phyloP scores from a whole-genome alignment of 495 filamentous ascomycete genomes.

The Penicillium nucicola region DNA sequence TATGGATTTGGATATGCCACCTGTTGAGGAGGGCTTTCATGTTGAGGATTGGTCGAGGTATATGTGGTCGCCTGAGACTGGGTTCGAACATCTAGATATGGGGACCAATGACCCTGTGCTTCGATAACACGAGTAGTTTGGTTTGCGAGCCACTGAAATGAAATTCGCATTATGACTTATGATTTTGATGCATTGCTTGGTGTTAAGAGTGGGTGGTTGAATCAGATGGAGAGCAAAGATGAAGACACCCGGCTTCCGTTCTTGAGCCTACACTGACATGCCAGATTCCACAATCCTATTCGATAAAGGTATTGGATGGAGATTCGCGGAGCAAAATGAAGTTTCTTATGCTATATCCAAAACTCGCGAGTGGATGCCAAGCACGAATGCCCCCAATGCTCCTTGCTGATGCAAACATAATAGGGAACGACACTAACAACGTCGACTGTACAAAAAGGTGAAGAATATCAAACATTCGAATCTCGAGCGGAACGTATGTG shows the following conservation, averaged over 20 bases:
- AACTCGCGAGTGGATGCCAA: slow-evolving; percentile 4
- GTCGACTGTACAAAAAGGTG: slow-evolving; percentile 5
- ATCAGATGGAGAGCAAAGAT: background rate
- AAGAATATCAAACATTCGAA: slow-evolving; percentile 1
- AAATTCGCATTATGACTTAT: slow-evolving; percentile 11
- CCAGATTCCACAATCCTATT: too few relatives aligned
- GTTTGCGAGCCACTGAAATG: background rate
- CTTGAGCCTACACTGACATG: too few relatives aligned
- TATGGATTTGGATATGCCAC: slow-evolving; percentile 23
- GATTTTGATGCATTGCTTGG: background rate
- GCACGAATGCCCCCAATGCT: slow-evolving; percentile 12
- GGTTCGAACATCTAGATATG: slow-evolving; percentile 27
- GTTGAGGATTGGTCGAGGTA: slow-evolving; percentile 32
- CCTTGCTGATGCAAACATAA: slow-evolving; percentile 21
- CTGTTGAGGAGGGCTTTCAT: slow-evolving; percentile 20
- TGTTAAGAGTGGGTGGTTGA: too few relatives aligned
- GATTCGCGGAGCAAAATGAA: background rate
- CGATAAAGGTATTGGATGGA: background rate
- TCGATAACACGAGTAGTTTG: slow-evolving; percentile 14
- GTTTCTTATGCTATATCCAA: slow-evolving; percentile 4
- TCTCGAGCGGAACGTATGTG: background rate
- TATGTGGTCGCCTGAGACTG: slow-evolving; percentile 29
- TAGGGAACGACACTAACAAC: slow-evolving; percentile 9
- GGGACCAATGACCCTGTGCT: slow-evolving; percentile 12
- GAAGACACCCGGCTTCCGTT: background rate